These are phyloP conservation scores for Helicostylum pulchrum DNA, from an alignment of 192 early-diverging fungal genomes.

Conservation along the genomic window DNA sequence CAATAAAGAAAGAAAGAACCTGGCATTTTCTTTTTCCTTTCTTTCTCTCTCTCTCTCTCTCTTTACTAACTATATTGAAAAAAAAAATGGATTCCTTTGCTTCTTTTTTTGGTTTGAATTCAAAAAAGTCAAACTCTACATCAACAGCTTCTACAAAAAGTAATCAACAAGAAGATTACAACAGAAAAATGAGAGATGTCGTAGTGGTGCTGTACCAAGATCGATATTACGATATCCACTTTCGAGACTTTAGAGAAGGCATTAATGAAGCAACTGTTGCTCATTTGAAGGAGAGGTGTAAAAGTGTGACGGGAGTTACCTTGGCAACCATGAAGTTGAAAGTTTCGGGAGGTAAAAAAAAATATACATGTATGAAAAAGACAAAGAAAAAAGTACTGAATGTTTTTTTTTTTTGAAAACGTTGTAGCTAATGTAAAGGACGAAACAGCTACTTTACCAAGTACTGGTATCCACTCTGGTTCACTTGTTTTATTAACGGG, in stretches of 20 bases:
- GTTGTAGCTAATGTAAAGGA: slow-evolving; percentile 68
- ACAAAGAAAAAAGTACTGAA: not conserved
- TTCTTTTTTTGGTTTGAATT: slow-evolving; percentile 19
- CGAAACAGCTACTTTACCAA: slow-evolving; percentile 58
- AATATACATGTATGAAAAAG: too few species aligned
- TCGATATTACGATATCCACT: slow-evolving; percentile 18
- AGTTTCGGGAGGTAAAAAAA: slow-evolving; percentile 63
- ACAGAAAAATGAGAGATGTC: slow-evolving; percentile 1
- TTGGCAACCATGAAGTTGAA: slow-evolving; percentile 72
- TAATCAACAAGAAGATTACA: not conserved
- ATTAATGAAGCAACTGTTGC: slow-evolving; percentile 59
- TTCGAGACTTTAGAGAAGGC: slow-evolving; percentile 10
- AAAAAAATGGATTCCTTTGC: slow-evolving; percentile 6
- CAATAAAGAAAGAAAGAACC: too few species aligned
- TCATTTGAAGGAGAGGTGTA: slow-evolving; percentile 68
- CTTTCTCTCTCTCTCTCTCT: not conserved
- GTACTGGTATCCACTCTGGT: slow-evolving; percentile 71
- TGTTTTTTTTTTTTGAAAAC: not conserved
- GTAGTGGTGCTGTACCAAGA: slow-evolving; percentile 14
- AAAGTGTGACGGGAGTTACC: slow-evolving; percentile 73
- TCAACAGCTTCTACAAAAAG: not conserved
- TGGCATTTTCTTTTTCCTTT: not conserved
- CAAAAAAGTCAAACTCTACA: slow-evolving; percentile 6
- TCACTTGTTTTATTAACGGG: slow-evolving; percentile 75
- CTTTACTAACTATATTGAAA: not conserved